These are phyloP conservation scores for Corymbia maculata DNA, from an alignment of 345 rosid species.

Conservation along the genomic window DNA sequence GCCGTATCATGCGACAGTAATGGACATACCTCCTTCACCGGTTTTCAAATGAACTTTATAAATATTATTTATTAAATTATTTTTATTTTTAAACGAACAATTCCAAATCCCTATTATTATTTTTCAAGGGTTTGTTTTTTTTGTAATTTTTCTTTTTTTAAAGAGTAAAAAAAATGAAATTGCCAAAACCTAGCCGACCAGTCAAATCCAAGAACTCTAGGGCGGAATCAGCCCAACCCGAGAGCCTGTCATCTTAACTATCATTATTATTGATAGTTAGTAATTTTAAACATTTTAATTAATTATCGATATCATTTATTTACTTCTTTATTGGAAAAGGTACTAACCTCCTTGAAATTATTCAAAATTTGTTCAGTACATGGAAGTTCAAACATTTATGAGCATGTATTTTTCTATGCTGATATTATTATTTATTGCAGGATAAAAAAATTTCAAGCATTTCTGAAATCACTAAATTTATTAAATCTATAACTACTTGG, in stretches of 20 bases:
- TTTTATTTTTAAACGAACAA: too few relatives aligned
- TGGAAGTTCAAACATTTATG: neutral
- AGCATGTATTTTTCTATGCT: neutral
- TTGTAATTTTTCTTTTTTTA: too few relatives aligned
- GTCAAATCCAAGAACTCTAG: rapidly evolving
- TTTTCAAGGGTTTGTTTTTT: rapidly evolving
- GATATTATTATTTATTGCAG: too few relatives aligned
- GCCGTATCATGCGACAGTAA: neutral
- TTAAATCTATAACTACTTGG: too few relatives aligned
- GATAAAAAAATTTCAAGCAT: too few relatives aligned
- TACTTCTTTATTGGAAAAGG: neutral
- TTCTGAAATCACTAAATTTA: neutral
- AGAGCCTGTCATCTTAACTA: rapidly evolving
- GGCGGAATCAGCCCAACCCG: rapidly evolving
- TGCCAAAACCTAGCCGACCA: rapidly evolving
- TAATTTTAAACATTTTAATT: neutral
- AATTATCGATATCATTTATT: neutral
- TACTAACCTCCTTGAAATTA: neutral
- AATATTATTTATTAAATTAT: rapidly evolving
- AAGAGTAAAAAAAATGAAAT: too few relatives aligned
- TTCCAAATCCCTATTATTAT: rapidly evolving
- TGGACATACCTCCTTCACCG: neutral
- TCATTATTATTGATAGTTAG: neutral
- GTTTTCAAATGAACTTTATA: neutral
- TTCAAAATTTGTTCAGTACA: neutral